Base-by-base conservation (phyloP, 2,329 filamentous ascomycete species). In the Colletotrichum horii region DNA sequence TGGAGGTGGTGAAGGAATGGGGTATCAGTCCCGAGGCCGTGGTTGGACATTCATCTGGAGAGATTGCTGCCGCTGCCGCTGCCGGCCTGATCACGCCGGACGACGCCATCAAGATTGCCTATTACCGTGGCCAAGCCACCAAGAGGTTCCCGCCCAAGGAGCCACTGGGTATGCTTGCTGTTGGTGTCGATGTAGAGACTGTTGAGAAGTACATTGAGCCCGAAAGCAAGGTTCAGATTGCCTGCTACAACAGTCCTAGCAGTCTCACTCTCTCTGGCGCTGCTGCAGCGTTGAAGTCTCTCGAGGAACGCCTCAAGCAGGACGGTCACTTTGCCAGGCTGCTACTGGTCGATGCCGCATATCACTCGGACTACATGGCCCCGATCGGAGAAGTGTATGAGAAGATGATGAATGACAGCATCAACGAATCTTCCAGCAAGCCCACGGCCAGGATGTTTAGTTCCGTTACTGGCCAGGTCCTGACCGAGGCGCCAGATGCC, bases 1-100 rank as follows among this genome's bases (percentile, higher is more conserved):
- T 85, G 0, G 79, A 81, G 15, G 70, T 84, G 0, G 74, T 84
- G n/a, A 15, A 38, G 11, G 26, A 48, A 3, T 76, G 69, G 70
- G 69, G 74, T 3, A 69, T 79, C 24, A 26, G 3, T 3, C 55
- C 65, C 3, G 4, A 38, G 7, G 56, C 55, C 12, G 77, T 80
- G 55, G 22, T 78, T 6, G 38, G 80, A 32, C 73, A 81, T 71
- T 66, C 76, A 60, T 66, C 78, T 5, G 77, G 78, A 2, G 78
- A 79, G 19, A 79, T 79, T 9, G 78, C 71, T 4, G 78, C 78
- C 2, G 77, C 78, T 3, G 71, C 69, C 19, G 74, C 76, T 14
- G 71, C 78, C 6, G 77, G 82, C 74, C 3, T 68, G 24, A 11
- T 66, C 76, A 32, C 56, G 4, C n/a, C 43, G 2, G 56, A 19